Conservation (phyloP, 768 basidiomycete genomes). For the Hemileccinum rubropunctum region DNA sequence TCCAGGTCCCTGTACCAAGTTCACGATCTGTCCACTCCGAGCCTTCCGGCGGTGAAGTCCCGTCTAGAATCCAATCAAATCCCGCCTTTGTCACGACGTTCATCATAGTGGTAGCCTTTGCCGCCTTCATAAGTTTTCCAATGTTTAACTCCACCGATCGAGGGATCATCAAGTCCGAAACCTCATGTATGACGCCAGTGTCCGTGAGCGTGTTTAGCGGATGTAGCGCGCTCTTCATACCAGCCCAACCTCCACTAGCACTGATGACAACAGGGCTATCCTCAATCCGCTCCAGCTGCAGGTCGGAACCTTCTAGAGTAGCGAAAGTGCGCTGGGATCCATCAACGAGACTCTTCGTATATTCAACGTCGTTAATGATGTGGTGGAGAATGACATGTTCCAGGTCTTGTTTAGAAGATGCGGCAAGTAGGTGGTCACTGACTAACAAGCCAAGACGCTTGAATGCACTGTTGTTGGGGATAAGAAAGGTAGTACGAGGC, state of each 20-base stretch:
- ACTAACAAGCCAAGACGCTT: conserved; percentile 79
- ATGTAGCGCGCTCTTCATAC: conserved; percentile 57
- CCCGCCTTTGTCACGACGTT: conserved; percentile 81
- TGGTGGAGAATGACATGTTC: conserved; percentile 88
- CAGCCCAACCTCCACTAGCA: conserved; percentile 77
- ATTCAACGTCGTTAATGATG: conserved; percentile 71
- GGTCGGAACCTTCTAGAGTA: conserved; percentile 82
- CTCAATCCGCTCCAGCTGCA: conserved; percentile 65
- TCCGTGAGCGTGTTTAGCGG: conserved; percentile 72
- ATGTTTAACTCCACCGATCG: conserved; percentile 82
- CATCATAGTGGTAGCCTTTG: conserved; percentile 85
- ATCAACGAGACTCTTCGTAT: conserved; percentile 55
- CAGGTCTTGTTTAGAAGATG: conserved; percentile 76
- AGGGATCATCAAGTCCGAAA: conserved; percentile 84
- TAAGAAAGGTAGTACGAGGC: conserved; percentile 75
- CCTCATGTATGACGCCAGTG: conserved; percentile 89
- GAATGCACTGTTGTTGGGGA: conserved; percentile 91
- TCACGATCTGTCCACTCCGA: conserved; percentile 59
- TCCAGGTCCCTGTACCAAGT: conserved; percentile 65
- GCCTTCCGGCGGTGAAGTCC: conserved; percentile 70
- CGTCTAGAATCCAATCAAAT: conserved; percentile 89
- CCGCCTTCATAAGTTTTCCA: conserved; percentile 88
- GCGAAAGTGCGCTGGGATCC: conserved; percentile 71
- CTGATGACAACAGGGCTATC: conserved; percentile 47
- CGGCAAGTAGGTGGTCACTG: conserved; percentile 79